Base-by-base conservation (phyloP, 441 rosid genomes). In the Pelargonium exstipulatum region DNA sequence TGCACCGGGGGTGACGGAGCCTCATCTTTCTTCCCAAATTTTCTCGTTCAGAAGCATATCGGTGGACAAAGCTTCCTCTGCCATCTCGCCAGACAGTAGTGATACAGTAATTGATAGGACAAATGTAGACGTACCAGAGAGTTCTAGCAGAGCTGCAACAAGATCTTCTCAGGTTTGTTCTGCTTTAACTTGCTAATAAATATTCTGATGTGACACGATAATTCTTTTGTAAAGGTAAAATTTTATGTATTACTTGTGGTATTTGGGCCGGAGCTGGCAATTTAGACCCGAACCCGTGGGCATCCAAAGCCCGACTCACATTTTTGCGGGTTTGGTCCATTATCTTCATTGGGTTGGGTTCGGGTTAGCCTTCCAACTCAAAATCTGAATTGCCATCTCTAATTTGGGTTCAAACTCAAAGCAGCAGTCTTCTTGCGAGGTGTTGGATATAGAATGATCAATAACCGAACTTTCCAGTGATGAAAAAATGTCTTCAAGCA, bases 21-120 rank as follows among this genome's bases (percentile, higher is more conserved):
- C 80, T 51, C 86, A 86, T 76, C 90, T 95, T 79, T 95, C 99
- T 80, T 92, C 98, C 24, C 96, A 95, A 67, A 96, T 95, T 78
- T 92, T 92, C 83, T 95, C 99, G 70, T 95, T 92, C 82, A 88
- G 86, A 84, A 86, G 90, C 80, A 77, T 84, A 58, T 80, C 89
- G 58, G 71, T 70, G 71, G 89, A 83, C 73, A 83, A 83, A 74
- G 83, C 78, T 70, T 77, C 91, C 42, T 74, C 83, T 32, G 60
- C 72, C 55, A 69, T 76, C 72, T 65, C 67, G 29, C 73, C 76
- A 0, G 87, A 78, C 73, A 74, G 62, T 78, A 68, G 68, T 67
- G 74, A 71, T n/a, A 8, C 73, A 55, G 74, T 70, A 32, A 69
- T 71, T 70, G 83, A 71, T 16, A 80, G 69, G 58, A 70, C 81